Conservation (phyloP, 768 basidiomycete species). For the Mycena rosella region DNA sequence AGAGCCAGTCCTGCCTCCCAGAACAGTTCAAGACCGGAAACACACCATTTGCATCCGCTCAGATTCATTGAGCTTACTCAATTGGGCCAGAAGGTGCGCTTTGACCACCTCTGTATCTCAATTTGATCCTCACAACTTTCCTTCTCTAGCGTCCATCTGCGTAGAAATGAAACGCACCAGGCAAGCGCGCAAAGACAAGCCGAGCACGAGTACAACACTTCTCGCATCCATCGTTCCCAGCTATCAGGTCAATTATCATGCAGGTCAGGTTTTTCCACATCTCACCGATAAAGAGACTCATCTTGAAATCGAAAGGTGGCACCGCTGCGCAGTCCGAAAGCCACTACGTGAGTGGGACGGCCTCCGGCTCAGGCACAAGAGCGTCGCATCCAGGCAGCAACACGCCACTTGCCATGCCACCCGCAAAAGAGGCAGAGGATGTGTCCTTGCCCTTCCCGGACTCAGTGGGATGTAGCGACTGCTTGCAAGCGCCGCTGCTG, state of each 20-base stretch:
- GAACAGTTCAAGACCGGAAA: too few species aligned
- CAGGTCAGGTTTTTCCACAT: neutral
- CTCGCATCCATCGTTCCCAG: neutral
- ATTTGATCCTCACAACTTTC: neutral
- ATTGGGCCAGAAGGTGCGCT: neutral
- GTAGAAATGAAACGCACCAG: neutral
- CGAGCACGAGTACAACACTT: neutral
- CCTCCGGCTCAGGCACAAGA: neutral
- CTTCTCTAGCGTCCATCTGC: too few species aligned
- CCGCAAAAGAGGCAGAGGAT: neutral
- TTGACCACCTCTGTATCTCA: neutral
- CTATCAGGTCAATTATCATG: neutral
- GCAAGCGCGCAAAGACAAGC: neutral
- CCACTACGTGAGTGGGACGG: neutral
- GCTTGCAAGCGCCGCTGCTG: conserved; percentile 17
- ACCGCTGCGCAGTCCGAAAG: neutral
- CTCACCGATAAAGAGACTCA: neutral
- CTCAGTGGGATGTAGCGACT: conserved; percentile 17
- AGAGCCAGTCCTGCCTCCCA: too few species aligned
- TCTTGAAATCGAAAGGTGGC: neutral
- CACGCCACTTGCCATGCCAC: neutral
- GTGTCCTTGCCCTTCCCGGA: neutral
- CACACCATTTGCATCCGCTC: too few species aligned
- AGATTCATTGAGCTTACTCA: too few species aligned
- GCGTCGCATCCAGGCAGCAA: neutral